Evolutionary conservation across 2,329 filamentous ascomycete species (phyloP).

Genomic region (Fusarium sp.): DNA sequence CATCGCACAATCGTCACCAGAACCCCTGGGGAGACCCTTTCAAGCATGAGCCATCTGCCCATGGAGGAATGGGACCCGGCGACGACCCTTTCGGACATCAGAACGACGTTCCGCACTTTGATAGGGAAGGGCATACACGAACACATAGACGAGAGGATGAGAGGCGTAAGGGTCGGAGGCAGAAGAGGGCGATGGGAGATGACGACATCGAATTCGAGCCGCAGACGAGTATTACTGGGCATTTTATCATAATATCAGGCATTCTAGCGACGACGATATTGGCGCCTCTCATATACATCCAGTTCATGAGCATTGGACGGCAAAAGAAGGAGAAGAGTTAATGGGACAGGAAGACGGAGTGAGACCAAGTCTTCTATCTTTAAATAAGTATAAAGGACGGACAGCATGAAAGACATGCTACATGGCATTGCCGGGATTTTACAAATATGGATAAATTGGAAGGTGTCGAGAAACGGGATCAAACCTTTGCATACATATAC

Average conservation of each 20-base stretch:
- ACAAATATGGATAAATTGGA: not conserved
- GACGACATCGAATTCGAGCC: slow-evolving; percentile 54
- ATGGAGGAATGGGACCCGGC: slow-evolving; percentile 69
- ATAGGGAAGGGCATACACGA: slow-evolving; percentile 76
- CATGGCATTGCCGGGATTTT: not conserved
- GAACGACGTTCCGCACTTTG: slow-evolving; percentile 79
- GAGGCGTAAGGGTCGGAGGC: slow-evolving; percentile 53
- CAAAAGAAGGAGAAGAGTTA: slow-evolving; percentile 43
- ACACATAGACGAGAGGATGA: slow-evolving; percentile 76
- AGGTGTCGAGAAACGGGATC: not conserved
- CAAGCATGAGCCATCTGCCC: slow-evolving; percentile 21
- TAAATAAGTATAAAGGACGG: not conserved
- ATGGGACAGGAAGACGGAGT: not conserved
- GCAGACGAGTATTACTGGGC: slow-evolving; percentile 57
- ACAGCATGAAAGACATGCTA: not conserved
- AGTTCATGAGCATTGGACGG: slow-evolving; percentile 52
- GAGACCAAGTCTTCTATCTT: not conserved
- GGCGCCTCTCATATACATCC: slow-evolving; percentile 57
- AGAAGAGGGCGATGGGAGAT: slow-evolving; percentile 55
- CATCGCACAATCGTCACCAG: slow-evolving; percentile 18
- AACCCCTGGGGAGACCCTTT: slow-evolving; percentile 44
- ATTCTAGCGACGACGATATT: slow-evolving; percentile 61
- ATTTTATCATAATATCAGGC: slow-evolving; percentile 63
- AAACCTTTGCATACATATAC: not conserved
- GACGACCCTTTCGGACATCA: slow-evolving; percentile 60